Evolutionary conservation across 805 yeast genomes (phyloP), one percentile per base, ranked within the genome.

Genomic region (Candida palmyrensis): DNA sequence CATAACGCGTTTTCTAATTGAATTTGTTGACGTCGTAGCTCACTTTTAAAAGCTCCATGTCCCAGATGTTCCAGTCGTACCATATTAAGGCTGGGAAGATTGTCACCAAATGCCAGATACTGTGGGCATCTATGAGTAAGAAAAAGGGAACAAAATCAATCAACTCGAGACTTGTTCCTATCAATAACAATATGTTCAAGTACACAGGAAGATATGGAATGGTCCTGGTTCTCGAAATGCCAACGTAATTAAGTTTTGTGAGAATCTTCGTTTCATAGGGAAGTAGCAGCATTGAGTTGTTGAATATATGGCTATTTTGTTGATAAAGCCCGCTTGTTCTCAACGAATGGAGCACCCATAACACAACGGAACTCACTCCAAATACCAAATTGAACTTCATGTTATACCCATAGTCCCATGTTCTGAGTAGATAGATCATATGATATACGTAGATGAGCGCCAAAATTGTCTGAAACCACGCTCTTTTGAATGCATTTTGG

Each of bases 81-180:
- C 95, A 75, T 40, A 74, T 71, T 37, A 75, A 60, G 0, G 90
- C 77, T 0, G 97, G 97, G 49, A 86, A 55, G 2, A 89, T 78
- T 0, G 98, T 92, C 14, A 85, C 75, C 18, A 83, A 68, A 54
- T 92, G 98, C 98, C 98, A 92, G 25, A 90, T 49, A 0, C 96
- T 77, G 57, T 92, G 98, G 0, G 96, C 95, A 59, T 92, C 98
- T 3, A 55, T 32, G 8, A 55, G 38, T 30, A 53, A 45, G 11
- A 24, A 36, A 32, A 50, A 32, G 2, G 71, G 71, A 16, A 44
- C 48, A 30, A 63, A 65, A 33, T 66, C 71, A 18, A 43, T 38
- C 12, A 62, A 26, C 32, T 66, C 71, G 21, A 65, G 53, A 10
- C 47, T 35, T 42, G 62, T 53, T 0, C 68, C 57, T 5, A 41